A percentile compares a stretch with the other conserved stretches of the same genome.
These are phyloP conservation scores for Blastocystis sp. DNA, from an alignment of 352 stramenopile genomes.

Conservation along the genomic window DNA sequence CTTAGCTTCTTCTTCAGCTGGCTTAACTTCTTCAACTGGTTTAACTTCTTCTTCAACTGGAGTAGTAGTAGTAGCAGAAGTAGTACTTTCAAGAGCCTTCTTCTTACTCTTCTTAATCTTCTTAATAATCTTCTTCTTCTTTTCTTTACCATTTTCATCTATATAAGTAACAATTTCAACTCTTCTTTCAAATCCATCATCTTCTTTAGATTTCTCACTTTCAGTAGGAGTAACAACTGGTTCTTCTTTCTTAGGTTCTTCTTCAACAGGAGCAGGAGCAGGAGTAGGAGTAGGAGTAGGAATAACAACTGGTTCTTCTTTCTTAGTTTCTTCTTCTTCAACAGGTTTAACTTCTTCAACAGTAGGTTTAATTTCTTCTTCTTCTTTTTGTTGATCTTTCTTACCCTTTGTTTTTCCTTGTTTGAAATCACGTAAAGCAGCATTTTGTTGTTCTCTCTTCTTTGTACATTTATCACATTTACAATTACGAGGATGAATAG, in stretches of 20 bases:
- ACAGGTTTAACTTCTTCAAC: not conserved
- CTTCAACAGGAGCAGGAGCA: conserved; percentile 1
- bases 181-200: conserved; percentile 1
- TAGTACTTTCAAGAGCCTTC: not conserved
- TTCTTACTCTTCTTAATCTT: conserved; percentile 13
- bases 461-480: not conserved
- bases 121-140: conserved; percentile 7
- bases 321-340: not conserved
- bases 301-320: too few relatives aligned
- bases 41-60: not conserved
- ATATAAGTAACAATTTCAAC: not conserved
- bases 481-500: conserved; percentile 10
- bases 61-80: too few relatives aligned
- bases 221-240: too few relatives aligned
- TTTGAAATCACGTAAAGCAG: not conserved
- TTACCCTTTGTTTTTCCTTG: not conserved
- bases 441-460: not conserved
- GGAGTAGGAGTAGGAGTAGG: too few relatives aligned
- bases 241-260: conserved; percentile 5
- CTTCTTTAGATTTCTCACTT: not conserved
- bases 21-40: not conserved
- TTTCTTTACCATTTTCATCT: conserved; percentile 9
- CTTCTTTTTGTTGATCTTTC: conserved; percentile 1
- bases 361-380: not conserved
- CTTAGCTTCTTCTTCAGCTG: conserved; percentile 11